Conservation (phyloP, 2,329 filamentous ascomycete genomes). For the Trichoderma lentiforme region DNA sequence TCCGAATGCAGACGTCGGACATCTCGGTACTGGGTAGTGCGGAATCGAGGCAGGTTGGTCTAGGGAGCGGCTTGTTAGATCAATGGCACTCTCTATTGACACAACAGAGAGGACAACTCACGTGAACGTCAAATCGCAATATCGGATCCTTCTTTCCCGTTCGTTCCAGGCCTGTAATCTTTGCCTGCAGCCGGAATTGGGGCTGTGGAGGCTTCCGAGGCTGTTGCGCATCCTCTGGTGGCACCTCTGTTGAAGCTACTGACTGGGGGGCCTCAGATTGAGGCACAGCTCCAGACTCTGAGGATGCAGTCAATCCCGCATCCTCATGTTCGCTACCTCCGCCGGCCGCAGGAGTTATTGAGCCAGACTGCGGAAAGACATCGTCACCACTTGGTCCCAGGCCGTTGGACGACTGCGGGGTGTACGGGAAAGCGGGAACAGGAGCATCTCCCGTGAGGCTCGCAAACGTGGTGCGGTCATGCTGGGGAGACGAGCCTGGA, state of each 20-base stretch:
- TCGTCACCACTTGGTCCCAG: constrained; percentile 38
- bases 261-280: constrained; percentile 27
- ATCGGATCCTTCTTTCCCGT: constrained; percentile 95
- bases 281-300: constrained; percentile 23
- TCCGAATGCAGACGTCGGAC: constrained; percentile 93
- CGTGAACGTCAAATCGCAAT: constrained; percentile 92
- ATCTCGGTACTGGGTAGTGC: constrained; percentile 97
- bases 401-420: constrained; percentile 43
- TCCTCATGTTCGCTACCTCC: constrained; percentile 40
- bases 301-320: constrained; percentile 23
- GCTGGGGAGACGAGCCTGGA: constrained; percentile 49
- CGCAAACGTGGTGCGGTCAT: constrained; percentile 43
- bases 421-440: constrained; percentile 44
- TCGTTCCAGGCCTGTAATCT: constrained; percentile 89
- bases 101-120: constrained; percentile 42
- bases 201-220: constrained; percentile 60
- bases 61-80: constrained; percentile 36
- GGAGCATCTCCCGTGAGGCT: constrained; percentile 40
- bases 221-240: constrained; percentile 39
- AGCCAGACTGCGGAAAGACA: constrained; percentile 45
- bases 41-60: constrained; percentile 98
- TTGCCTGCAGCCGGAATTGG: constrained; percentile 83
- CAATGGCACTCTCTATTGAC: neutral
- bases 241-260: constrained; percentile 23
- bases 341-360: constrained; percentile 45